Percentiles rank a stretch among this genome's conserved stretches.
phyloP scores from a whole-genome alignment of 805 yeast species.

The Metschnikowia bowlesiae region DNA sequence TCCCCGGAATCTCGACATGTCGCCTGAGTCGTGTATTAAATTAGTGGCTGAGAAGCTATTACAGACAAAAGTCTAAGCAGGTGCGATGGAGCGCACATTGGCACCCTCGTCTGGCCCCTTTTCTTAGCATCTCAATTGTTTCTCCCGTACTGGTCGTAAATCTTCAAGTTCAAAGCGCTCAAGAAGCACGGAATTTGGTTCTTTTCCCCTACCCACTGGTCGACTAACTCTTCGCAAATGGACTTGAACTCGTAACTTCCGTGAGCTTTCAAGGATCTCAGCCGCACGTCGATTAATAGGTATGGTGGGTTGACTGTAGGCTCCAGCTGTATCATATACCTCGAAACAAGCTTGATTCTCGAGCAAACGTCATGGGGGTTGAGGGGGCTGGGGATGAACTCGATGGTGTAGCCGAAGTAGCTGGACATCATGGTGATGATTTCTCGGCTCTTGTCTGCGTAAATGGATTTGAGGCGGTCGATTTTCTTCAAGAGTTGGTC shows the following conservation, averaged over 20 bases:
- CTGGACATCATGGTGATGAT: constrained; percentile 63
- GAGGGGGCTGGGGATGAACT: constrained; percentile 48
- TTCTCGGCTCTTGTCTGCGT: constrained; percentile 63
- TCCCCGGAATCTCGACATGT: constrained; percentile 41
- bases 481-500: constrained; percentile 49
- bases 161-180: constrained; percentile 65
- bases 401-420: constrained; percentile 69
- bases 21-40: constrained; percentile 38
- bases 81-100: neutral
- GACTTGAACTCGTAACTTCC: constrained; percentile 36
- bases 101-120: neutral
- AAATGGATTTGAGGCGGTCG: constrained; percentile 52
- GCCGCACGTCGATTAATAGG: constrained; percentile 53
- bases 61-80: neutral
- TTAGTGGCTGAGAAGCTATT: constrained; percentile 20
- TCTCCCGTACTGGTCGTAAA: constrained; percentile 43
- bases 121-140: neutral
- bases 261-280: constrained; percentile 52
- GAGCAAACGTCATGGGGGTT: constrained; percentile 45
- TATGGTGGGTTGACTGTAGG: constrained; percentile 28
- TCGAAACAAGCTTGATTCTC: constrained; percentile 52
- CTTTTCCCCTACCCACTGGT: constrained; percentile 64
- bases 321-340: constrained; percentile 26
- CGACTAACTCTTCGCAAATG: constrained; percentile 47
- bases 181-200: constrained; percentile 73